A percentile compares a stretch with the other conserved stretches of the same genome.
phyloP scores from a whole-genome alignment of 306 rosid species.

The Myrica gale region DNA sequence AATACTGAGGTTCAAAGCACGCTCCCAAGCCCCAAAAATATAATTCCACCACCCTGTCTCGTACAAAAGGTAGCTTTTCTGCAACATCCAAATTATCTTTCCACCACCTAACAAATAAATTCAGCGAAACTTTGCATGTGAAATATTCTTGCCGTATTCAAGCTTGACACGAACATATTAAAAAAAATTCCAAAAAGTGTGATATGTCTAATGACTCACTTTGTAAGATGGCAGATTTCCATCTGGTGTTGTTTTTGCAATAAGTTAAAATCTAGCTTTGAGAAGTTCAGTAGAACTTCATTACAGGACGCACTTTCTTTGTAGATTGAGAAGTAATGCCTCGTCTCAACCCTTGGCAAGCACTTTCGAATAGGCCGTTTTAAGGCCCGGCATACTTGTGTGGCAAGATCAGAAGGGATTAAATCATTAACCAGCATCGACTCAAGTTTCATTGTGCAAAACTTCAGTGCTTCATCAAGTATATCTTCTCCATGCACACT shows the following conservation, averaged over 20 bases:
- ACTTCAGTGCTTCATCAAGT: slow-evolving; percentile 16
- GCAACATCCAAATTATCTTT: too few species aligned
- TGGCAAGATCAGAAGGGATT: slow-evolving; percentile 19
- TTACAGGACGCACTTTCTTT: slow-evolving; percentile 9
- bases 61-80: too few species aligned
- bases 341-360: slow-evolving; percentile 15
- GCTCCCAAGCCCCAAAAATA: too few species aligned
- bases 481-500: background rate
- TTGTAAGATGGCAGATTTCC: background rate
- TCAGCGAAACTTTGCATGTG: too few species aligned
- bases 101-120: too few species aligned
- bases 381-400: slow-evolving; percentile 29
- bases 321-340: slow-evolving; percentile 18
- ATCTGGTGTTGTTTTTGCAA: slow-evolving; percentile 28
- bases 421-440: background rate
- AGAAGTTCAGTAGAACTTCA: slow-evolving; percentile 12
- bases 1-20: too few species aligned
- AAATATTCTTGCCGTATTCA: too few species aligned
- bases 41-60: too few species aligned
- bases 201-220: too few species aligned
- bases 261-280: slow-evolving; percentile 32
- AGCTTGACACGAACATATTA: too few species aligned
- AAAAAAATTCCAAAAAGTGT: too few species aligned
- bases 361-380: slow-evolving; percentile 26
- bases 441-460: background rate